phyloP scores from a whole-genome alignment of 768 basidiomycete species.

The Pisolithus orientalis region DNA sequence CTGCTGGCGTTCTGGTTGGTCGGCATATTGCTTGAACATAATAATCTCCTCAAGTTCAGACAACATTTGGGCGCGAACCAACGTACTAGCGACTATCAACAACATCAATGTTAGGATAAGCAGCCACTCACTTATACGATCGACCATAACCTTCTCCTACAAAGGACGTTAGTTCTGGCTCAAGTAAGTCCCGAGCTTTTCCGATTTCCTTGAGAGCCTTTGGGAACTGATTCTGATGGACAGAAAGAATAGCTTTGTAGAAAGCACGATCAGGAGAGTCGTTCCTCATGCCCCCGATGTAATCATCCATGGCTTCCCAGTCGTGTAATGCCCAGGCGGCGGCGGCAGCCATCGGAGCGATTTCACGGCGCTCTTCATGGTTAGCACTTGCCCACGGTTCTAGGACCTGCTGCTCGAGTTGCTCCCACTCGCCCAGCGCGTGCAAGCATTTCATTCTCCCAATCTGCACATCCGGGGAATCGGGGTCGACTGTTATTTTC shows the following conservation, averaged over 20 bases:
- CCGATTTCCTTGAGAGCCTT: slow-evolving; percentile 87
- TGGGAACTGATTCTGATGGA: slow-evolving; percentile 94
- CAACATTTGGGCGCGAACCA: slow-evolving; percentile 97
- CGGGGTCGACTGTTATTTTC: slow-evolving; percentile 69
- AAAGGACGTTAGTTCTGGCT: slow-evolving; percentile 85
- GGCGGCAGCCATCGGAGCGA: slow-evolving; percentile 94
- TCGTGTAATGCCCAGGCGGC: slow-evolving; percentile 96
- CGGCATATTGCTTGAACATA: slow-evolving; percentile 86
- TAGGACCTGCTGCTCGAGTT: slow-evolving; percentile 77
- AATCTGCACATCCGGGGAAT: slow-evolving; percentile 69
- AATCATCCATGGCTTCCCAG: slow-evolving; percentile 98
- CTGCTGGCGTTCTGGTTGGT: slow-evolving; percentile 88
- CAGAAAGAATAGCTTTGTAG: slow-evolving; percentile 91
- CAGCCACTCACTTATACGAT: slow-evolving; percentile 78
- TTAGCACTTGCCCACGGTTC: slow-evolving; percentile 81
- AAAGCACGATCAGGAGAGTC: slow-evolving; percentile 94
- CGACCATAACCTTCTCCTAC: slow-evolving; percentile 97
- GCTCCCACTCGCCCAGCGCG: slow-evolving; percentile 97
- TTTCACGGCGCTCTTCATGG: slow-evolving; percentile 80
- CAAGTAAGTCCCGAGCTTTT: slow-evolving; percentile 86
- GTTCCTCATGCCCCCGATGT: slow-evolving; percentile 86
- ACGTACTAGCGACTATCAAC: slow-evolving; percentile 49
- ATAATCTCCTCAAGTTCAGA: slow-evolving; percentile 98
- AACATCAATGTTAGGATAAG: slow-evolving; percentile 1
- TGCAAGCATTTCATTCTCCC: slow-evolving; percentile 95